Conservation (phyloP, 2,329 filamentous ascomycete genomes). For the Alternaria novae-zelandiae region DNA sequence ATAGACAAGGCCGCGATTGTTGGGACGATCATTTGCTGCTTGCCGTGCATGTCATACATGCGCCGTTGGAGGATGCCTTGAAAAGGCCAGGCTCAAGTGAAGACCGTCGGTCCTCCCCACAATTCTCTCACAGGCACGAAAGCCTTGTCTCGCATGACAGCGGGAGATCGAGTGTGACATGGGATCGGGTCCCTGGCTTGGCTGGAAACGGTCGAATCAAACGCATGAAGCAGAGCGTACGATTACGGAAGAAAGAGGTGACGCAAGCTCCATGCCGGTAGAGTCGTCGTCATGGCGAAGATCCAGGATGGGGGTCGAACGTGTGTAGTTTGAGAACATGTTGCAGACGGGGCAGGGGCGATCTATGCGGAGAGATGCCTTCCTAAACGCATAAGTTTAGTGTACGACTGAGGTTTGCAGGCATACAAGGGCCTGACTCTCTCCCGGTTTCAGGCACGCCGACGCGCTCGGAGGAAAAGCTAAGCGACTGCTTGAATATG, state of each 20-base stretch:
- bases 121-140: slow-evolving; percentile 37
- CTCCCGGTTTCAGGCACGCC: slow-evolving; percentile 40
- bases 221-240: slow-evolving; percentile 32
- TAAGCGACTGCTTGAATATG: neutral
- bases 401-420: slow-evolving; percentile 36
- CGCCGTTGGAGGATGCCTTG: slow-evolving; percentile 43
- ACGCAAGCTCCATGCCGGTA: slow-evolving; percentile 24
- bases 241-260: slow-evolving; percentile 19
- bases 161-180: slow-evolving; percentile 19
- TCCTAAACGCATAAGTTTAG: slow-evolving; percentile 48
- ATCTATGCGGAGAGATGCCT: slow-evolving; percentile 27
- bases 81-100: slow-evolving; percentile 24
- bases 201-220: slow-evolving; percentile 42
- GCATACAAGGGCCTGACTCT: slow-evolving; percentile 35
- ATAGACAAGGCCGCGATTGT: slow-evolving; percentile 18
- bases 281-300: slow-evolving; percentile 24
- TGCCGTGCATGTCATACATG: slow-evolving; percentile 43
- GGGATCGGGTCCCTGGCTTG: slow-evolving; percentile 24
- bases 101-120: slow-evolving; percentile 24
- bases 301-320: slow-evolving; percentile 38
- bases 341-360: slow-evolving; percentile 39
- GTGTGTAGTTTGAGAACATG: slow-evolving; percentile 42
- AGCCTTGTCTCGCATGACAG: slow-evolving; percentile 27
- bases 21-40: slow-evolving; percentile 26
- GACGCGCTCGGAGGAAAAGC: slow-evolving; percentile 9